phyloP scores from a whole-genome alignment of 352 stramenopile species.

The Phytopythium boreale region DNA sequence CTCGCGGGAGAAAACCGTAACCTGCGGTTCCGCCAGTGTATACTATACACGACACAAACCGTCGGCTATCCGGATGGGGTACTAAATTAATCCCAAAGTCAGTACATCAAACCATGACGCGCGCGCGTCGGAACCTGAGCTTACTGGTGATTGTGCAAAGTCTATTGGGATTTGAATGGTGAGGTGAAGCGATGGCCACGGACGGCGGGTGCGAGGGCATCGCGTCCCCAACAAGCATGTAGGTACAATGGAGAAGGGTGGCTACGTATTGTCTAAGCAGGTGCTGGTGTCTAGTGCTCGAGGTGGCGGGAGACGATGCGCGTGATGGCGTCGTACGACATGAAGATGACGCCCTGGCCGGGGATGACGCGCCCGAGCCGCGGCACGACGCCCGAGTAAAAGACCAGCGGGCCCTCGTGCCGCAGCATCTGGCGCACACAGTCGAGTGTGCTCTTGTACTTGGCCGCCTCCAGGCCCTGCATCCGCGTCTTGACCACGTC shows the following conservation, averaged over 20 bases:
- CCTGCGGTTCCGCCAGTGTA: no score
- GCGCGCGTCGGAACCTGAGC: neutral
- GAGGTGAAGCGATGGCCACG: neutral
- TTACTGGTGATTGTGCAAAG: conserved; percentile 2
- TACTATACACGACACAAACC: no score
- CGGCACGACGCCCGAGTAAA: conserved; percentile 93
- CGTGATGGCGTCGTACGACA: conserved; percentile 88
- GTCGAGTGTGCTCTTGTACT: conserved; percentile 86
- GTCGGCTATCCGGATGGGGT: no score
- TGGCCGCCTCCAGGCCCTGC: conserved; percentile 66
- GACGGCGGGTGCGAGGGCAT: neutral
- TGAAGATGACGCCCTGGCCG: conserved; percentile 98
- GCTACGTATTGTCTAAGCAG: neutral
- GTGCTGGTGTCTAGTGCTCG: conserved; percentile 16
- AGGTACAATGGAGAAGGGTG: neutral
- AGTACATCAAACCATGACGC: neutral
- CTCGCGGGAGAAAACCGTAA: no score
- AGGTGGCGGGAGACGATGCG: conserved; percentile 49
- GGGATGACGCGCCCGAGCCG: conserved; percentile 93
- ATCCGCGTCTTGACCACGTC: conserved; percentile 87
- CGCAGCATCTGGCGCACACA: conserved; percentile 90
- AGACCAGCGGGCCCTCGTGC: conserved; percentile 85
- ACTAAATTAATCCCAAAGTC: no score
- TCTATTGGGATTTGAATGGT: neutral
- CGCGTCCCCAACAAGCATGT: conserved; percentile 4